phyloP scores from a whole-genome alignment of 805 yeast species.

The Candida ponderosae region DNA sequence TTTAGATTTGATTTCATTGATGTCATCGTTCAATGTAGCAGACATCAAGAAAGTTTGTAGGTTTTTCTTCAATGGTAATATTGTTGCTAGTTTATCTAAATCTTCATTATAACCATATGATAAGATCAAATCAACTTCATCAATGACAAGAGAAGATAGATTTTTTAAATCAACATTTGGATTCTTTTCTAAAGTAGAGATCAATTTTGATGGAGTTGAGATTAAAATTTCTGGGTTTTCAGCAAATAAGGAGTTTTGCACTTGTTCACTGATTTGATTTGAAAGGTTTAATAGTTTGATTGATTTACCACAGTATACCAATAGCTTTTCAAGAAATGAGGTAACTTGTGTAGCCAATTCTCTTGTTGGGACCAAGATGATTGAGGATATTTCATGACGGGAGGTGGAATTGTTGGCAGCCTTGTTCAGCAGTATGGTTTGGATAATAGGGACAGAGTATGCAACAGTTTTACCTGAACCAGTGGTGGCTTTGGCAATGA shows the following conservation, averaged over 20 bases:
- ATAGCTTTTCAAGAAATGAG: constrained; percentile 59
- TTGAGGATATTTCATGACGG: constrained; percentile 20
- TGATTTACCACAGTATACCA: constrained; percentile 61
- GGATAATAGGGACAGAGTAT: constrained; percentile 79
- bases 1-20: constrained; percentile 62
- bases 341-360: constrained; percentile 85
- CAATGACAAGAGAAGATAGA: constrained; percentile 72
- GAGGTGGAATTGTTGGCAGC: constrained; percentile 19
- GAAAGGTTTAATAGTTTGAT: constrained; percentile 59
- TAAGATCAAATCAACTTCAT: constrained; percentile 88
- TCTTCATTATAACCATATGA: constrained; percentile 92
- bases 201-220: constrained; percentile 79
- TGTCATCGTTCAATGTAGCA: constrained; percentile 87
- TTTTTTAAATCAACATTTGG: constrained; percentile 42
- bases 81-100: constrained; percentile 53
- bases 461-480: constrained; percentile 97
- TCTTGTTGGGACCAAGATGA: constrained; percentile 86
- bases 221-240: constrained; percentile 77
- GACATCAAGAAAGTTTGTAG: constrained; percentile 92
- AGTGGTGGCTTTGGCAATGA: constrained; percentile 89
- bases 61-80: constrained; percentile 62
- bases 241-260: constrained; percentile 58
- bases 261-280: constrained; percentile 57
- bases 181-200: constrained; percentile 43
- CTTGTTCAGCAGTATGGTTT: constrained; percentile 50